Percentiles rank a stretch among this genome's conserved stretches.
Evolutionary conservation across 352 stramenopile species (phyloP).

Genomic region (Phytophthora constricta): DNA sequence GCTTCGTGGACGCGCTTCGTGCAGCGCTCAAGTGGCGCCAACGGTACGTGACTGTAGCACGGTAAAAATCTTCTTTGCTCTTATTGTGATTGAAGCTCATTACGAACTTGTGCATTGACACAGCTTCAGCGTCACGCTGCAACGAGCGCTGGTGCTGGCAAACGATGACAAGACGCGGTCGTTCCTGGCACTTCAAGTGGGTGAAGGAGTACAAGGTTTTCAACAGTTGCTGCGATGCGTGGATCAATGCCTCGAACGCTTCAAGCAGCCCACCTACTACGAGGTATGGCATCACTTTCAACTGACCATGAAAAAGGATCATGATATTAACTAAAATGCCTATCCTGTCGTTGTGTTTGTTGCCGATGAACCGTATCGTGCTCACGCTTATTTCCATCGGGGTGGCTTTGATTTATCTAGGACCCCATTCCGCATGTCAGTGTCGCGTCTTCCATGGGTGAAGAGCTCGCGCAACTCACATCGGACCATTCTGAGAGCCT

Average conservation of each 20-base stretch:
- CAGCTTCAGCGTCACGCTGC: slow-evolving; percentile 60
- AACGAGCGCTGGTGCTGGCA: slow-evolving; percentile 49
- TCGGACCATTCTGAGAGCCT: slow-evolving; percentile 42
- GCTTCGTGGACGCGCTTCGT: slow-evolving; percentile 71
- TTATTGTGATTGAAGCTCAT: background rate
- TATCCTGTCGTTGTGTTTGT: slow-evolving; percentile 47
- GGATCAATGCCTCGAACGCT: slow-evolving; percentile 63
- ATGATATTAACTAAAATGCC: slow-evolving; percentile 31
- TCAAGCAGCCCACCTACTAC: slow-evolving; percentile 66
- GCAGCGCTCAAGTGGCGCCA: slow-evolving; percentile 74
- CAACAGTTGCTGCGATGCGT: slow-evolving; percentile 57
- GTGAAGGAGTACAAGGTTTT: slow-evolving; percentile 41
- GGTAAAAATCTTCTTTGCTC: background rate
- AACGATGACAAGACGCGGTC: slow-evolving; percentile 83
- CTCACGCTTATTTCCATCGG: slow-evolving; percentile 10
- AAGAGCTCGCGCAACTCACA: slow-evolving; percentile 53
- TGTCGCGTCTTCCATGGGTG: slow-evolving; percentile 69
- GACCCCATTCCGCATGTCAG: slow-evolving; percentile 84
- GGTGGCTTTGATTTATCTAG: slow-evolving; percentile 34
- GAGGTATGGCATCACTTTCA: slow-evolving; percentile 41
- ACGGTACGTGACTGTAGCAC: slow-evolving; percentile 37
- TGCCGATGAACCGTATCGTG: slow-evolving; percentile 41
- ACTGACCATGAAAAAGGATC: slow-evolving; percentile 16
- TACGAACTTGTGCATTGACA: background rate
- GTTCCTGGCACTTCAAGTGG: slow-evolving; percentile 69